Conservation (phyloP, 768 basidiomycete species). For the Galerina marginata region DNA sequence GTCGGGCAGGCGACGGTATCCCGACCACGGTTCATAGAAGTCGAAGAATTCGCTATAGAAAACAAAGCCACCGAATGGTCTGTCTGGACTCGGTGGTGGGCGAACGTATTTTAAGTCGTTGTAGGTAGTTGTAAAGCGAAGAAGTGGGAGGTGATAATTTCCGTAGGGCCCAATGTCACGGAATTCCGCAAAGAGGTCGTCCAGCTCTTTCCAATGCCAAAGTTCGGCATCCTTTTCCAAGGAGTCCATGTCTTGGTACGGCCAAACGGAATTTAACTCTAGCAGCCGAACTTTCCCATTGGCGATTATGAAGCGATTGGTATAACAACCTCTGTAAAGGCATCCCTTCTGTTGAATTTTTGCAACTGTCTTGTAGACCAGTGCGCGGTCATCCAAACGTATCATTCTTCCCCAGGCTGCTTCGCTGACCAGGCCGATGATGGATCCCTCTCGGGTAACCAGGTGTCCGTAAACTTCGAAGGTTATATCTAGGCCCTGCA, state of each 20-base stretch:
- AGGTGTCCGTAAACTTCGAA: slow-evolving; percentile 42
- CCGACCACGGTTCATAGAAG: slow-evolving; percentile 13
- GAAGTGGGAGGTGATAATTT: slow-evolving; percentile 5
- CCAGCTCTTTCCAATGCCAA: slow-evolving; percentile 34
- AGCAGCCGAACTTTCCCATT: slow-evolving; percentile 43
- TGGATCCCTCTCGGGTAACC: slow-evolving; percentile 31
- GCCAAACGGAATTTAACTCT: slow-evolving; percentile 27
- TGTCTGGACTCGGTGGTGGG: slow-evolving; percentile 13
- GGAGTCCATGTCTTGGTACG: slow-evolving; percentile 18
- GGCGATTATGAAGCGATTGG: slow-evolving; percentile 35
- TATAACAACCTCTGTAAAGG: slow-evolving; percentile 26
- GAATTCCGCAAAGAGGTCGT: slow-evolving; percentile 31
- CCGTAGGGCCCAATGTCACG: slow-evolving; percentile 19
- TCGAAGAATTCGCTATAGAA: slow-evolving; percentile 16
- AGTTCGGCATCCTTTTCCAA: slow-evolving; percentile 26
- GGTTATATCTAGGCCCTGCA: slow-evolving; percentile 40
- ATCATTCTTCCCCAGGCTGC: slow-evolving; percentile 39
- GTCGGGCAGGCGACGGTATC: slow-evolving; percentile 1
- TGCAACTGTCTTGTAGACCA: slow-evolving; percentile 38
- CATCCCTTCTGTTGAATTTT: slow-evolving; percentile 33
- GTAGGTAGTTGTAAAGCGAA: slow-evolving; percentile 10
- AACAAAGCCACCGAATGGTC: slow-evolving; percentile 18
- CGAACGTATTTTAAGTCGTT: slow-evolving; percentile 4
- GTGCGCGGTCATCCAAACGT: slow-evolving; percentile 30
- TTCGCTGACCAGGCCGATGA: slow-evolving; percentile 41